Percentiles rank a stretch among this genome's conserved stretches.
phyloP scores from a whole-genome alignment of 2,329 filamentous ascomycete species.

The Fusarium ambrosium region DNA sequence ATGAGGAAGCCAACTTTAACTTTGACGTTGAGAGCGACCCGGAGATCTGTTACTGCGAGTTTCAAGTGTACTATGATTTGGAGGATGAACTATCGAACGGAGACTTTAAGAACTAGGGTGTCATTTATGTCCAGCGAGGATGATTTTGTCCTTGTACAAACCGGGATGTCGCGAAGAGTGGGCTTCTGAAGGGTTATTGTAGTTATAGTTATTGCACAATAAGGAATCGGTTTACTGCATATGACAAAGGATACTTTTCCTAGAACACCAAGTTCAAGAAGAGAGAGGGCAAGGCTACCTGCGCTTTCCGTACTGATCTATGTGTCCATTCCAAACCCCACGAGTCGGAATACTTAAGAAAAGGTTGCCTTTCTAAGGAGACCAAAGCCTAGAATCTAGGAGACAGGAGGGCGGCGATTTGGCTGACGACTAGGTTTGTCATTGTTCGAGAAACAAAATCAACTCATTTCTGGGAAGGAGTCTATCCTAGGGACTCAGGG shows the following conservation, averaged over 20 bases:
- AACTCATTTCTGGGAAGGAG: too few relatives aligned
- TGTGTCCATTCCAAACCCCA: not conserved
- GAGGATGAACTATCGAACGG: constrained; percentile 42
- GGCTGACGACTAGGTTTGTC: too few relatives aligned
- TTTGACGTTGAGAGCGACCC: constrained; percentile 48
- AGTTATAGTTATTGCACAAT: not conserved
- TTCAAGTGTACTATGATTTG: constrained; percentile 47
- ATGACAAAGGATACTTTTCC: not conserved
- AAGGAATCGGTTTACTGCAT: not conserved
- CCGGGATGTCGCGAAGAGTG: not conserved
- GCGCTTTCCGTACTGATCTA: not conserved
- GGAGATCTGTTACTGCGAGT: constrained; percentile 45
- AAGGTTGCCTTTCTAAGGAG: too few relatives aligned
- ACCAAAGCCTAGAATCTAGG: too few relatives aligned
- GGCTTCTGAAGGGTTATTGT: not conserved
- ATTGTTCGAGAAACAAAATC: too few relatives aligned
- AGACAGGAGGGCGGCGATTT: too few relatives aligned
- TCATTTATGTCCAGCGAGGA: not conserved
- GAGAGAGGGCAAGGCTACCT: not conserved
- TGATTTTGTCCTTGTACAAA: not conserved
- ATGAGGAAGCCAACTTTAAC: constrained; percentile 57
- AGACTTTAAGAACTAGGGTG: constrained; percentile 38
- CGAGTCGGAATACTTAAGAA: too few relatives aligned
- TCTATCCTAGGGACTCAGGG: too few relatives aligned
- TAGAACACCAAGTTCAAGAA: not conserved